These are phyloP conservation scores for Entomortierella parvispora DNA, from an alignment of 192 early-diverging fungal genomes.

Conservation along the genomic window DNA sequence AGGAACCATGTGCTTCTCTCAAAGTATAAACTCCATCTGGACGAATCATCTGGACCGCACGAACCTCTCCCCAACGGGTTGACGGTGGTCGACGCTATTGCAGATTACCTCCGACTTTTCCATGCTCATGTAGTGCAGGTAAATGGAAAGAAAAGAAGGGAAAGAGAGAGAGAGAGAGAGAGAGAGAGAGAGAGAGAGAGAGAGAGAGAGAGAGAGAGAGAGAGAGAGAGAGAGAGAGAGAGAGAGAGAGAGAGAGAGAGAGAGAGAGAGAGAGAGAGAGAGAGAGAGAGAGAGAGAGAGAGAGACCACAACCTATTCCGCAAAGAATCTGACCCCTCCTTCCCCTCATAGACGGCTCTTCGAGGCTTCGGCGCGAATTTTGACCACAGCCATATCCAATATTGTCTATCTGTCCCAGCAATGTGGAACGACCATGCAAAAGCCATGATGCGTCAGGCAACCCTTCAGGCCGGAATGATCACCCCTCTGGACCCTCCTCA, in stretches of 20 bases:
- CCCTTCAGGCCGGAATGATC: slow-evolving; percentile 57
- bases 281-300: neutral
- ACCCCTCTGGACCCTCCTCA: slow-evolving; percentile 55
- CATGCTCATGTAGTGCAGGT: slow-evolving; percentile 59
- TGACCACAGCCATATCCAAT: slow-evolving; percentile 56
- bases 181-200: too few species aligned
- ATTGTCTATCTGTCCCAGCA: slow-evolving; percentile 64
- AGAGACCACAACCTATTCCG: too few species aligned
- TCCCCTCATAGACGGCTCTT: slow-evolving; percentile 18
- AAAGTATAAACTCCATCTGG: slow-evolving; percentile 65
- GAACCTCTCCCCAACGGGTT: slow-evolving; percentile 57
- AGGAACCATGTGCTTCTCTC: slow-evolving; percentile 56
- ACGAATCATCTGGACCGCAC: slow-evolving; percentile 54
- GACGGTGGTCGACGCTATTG: slow-evolving; percentile 57
- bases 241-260: too few species aligned
- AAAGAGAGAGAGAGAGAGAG: too few species aligned
- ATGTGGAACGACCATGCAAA: slow-evolving; percentile 67
- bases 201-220: too few species aligned
- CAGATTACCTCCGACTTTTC: slow-evolving; percentile 63
- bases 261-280: neutral
- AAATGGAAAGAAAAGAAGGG: neutral
- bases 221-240: too few species aligned
- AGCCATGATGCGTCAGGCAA: slow-evolving; percentile 59
- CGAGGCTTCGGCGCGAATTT: slow-evolving; percentile 61
- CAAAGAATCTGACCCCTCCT: neutral